phyloP scores from a whole-genome alignment of 768 basidiomycete genomes.

The Tulasnella sp. region DNA sequence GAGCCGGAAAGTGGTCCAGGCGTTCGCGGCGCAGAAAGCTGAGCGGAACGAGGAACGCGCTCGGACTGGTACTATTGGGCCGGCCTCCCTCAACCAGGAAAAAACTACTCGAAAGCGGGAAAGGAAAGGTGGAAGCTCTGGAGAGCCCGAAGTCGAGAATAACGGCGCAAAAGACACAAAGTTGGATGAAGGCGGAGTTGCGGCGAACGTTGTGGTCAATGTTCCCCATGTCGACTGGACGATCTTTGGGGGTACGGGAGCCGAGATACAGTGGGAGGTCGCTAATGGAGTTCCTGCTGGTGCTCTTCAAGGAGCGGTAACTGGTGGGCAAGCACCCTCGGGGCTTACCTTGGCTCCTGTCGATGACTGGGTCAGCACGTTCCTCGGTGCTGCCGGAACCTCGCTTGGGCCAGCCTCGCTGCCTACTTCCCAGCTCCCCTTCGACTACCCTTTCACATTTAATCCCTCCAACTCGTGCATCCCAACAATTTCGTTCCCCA shows the following conservation, averaged over 20 bases:
- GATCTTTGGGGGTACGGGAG: background rate
- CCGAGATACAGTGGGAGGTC: background rate
- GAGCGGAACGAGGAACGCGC: constrained; percentile 7
- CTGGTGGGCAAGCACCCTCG: background rate
- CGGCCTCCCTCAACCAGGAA: background rate
- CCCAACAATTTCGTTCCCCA: background rate
- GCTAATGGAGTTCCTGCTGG: background rate
- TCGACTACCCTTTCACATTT: background rate
- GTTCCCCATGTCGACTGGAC: background rate
- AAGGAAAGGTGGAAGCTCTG: background rate
- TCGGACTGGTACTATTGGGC: background rate
- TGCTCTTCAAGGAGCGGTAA: background rate
- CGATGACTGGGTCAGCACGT: background rate
- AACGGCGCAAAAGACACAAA: background rate
- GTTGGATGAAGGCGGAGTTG: background rate
- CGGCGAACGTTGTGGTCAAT: background rate
- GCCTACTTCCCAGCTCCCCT: background rate
- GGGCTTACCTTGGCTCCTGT: background rate
- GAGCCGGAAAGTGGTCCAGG: constrained; percentile 4
- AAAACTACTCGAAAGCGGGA: background rate
- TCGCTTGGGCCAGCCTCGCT: background rate
- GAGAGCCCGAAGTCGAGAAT: background rate
- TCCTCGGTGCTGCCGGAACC: background rate
- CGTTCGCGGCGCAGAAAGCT: background rate
- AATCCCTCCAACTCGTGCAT: background rate